Conservation (phyloP, 2,329 filamentous ascomycete species). For the Pseudogymnoascus sp. region DNA sequence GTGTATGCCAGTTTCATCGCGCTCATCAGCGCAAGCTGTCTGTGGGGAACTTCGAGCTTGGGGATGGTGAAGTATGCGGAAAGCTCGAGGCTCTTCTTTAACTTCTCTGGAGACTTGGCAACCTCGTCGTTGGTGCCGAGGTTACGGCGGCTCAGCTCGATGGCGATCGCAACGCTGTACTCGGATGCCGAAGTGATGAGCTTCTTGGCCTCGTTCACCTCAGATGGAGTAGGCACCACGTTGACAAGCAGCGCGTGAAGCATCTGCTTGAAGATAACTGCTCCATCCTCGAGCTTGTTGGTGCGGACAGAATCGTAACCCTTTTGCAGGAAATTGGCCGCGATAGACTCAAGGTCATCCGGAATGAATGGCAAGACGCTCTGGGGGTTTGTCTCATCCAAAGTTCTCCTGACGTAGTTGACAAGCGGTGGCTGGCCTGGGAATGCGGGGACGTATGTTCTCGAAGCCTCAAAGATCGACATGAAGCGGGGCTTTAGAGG, state of each 20-base stretch:
- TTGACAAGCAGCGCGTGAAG: slow-evolving; percentile 83
- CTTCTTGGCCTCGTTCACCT: slow-evolving; percentile 82
- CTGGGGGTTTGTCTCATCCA: slow-evolving; percentile 78
- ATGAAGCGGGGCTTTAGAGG: slow-evolving; percentile 86
- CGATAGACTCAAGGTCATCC: slow-evolving; percentile 75
- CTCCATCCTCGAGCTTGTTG: slow-evolving; percentile 85
- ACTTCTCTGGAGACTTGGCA: slow-evolving; percentile 54
- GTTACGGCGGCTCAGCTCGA: slow-evolving; percentile 73
- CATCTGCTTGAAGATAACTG: slow-evolving; percentile 77
- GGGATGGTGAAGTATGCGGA: slow-evolving; percentile 99
- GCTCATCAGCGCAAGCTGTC: slow-evolving; percentile 79
- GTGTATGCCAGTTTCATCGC: slow-evolving; percentile 88
- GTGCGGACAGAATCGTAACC: slow-evolving; percentile 87
- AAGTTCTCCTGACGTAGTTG: slow-evolving; percentile 84
- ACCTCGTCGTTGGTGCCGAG: slow-evolving; percentile 54
- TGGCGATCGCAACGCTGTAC: slow-evolving; percentile 85
- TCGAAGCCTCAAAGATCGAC: slow-evolving; percentile 84
- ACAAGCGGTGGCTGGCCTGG: slow-evolving; percentile 72
- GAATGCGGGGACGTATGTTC: slow-evolving; percentile 81
- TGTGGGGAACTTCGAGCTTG: slow-evolving; percentile 86
- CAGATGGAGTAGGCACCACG: slow-evolving; percentile 72
- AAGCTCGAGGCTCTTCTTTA: slow-evolving; percentile 82
- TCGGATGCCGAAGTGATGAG: slow-evolving; percentile 80
- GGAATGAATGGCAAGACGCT: slow-evolving; percentile 89
- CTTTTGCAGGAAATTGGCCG: slow-evolving; percentile 68